phyloP scores from a whole-genome alignment of 208 protist species.

The Naegleria gruberi region DNA sequence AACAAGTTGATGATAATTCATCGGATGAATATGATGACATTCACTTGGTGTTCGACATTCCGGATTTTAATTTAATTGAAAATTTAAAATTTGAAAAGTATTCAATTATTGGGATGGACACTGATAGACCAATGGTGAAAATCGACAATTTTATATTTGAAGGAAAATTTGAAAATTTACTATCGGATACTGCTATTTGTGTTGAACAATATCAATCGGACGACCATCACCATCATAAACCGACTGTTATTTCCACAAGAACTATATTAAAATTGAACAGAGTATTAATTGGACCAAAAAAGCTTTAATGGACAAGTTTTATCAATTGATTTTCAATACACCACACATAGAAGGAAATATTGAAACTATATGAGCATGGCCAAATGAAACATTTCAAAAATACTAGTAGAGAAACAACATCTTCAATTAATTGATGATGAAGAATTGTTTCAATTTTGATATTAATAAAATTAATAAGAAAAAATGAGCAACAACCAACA shows the following conservation, averaged over 20 bases:
- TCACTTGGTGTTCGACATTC: not conserved
- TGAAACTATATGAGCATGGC: too few relatives aligned
- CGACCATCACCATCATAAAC: not conserved
- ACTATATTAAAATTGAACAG: not conserved
- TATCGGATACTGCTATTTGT: not conserved
- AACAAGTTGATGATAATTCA: too few relatives aligned
- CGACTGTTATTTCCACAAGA: not conserved
- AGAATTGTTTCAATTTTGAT: too few relatives aligned
- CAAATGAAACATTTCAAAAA: too few relatives aligned
- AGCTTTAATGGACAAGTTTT: too few relatives aligned
- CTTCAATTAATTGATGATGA: too few relatives aligned
- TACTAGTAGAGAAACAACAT: too few relatives aligned
- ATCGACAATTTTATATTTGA: not conserved
- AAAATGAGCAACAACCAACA: too few relatives aligned
- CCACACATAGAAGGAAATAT: too few relatives aligned
- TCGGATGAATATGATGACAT: constrained; percentile 2
- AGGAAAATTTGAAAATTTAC: not conserved
- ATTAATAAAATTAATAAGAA: too few relatives aligned
- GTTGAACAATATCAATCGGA: not conserved
- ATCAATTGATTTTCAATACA: too few relatives aligned
- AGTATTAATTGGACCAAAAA: not conserved
- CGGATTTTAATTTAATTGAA: not conserved
- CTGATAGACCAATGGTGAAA: not conserved
- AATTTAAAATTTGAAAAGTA: not conserved
- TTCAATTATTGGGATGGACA: not conserved